Evolutionary conservation across 371 early-diverging fungal species (phyloP).

Genomic region (Parasitella parasitica): DNA sequence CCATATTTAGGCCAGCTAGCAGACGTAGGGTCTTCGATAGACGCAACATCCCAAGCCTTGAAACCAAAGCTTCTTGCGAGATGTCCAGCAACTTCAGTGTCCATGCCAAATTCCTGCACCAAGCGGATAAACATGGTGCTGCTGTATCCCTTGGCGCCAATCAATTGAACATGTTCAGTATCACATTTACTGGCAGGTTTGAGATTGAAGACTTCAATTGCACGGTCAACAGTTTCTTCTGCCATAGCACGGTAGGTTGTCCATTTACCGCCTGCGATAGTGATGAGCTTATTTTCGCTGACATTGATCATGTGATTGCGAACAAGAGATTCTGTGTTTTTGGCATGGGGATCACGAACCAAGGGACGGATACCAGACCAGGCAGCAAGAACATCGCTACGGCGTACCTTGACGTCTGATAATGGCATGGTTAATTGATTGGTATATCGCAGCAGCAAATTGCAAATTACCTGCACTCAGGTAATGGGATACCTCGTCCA

Average conservation of each 20-base stretch:
- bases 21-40: conserved; percentile 74
- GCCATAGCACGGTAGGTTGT: conserved; percentile 99
- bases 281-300: conserved; percentile 82
- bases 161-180: conserved; percentile 77
- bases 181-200: conserved; percentile 55
- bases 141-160: conserved; percentile 91
- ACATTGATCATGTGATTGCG: conserved; percentile 97
- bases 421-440: background rate
- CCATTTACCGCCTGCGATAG: conserved; percentile 99
- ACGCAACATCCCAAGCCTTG: conserved; percentile 90
- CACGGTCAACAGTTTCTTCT: conserved; percentile 93
- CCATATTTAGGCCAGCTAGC: conserved; percentile 81
- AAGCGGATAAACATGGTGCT: conserved; percentile 89
- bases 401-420: conserved; percentile 87
- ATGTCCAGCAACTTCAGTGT: conserved; percentile 93
- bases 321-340: conserved; percentile 91
- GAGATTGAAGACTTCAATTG: conserved; percentile 73
- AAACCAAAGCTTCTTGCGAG: conserved; percentile 94
- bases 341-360: conserved; percentile 93
- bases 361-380: conserved; percentile 99
- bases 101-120: conserved; percentile 91
- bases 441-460: background rate
- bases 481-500: conserved; percentile 92
- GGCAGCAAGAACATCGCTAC: conserved; percentile 94
- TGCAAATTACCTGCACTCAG: conserved; percentile 62